Base-by-base conservation (phyloP, 805 yeast species). In the Sungouiella thailandica region DNA sequence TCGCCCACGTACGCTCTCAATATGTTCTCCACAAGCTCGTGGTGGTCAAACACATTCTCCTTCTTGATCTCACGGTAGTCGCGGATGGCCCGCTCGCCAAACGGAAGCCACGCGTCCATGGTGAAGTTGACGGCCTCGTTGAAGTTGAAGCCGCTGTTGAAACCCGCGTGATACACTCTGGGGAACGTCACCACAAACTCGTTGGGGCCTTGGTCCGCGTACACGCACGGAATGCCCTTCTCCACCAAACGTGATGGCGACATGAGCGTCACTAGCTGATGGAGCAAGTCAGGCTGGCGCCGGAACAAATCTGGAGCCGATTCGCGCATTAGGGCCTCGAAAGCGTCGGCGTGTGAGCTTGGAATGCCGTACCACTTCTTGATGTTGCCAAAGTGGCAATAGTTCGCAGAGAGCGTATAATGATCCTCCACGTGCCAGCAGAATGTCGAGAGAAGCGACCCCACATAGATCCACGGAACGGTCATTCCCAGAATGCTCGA, bases 381-480 rank as follows among this genome's bases (percentile, higher is more conserved):
- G 5, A 90, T 80, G 10, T 82, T 80, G 1, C 97, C 97, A 42
- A 74, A 69, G 53, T 89, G 96, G 55, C 94, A 94, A 55, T 89
- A 89, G 55, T 90, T 90, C 4, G 94, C 89, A 32, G 95, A 83
- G 40, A 86, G 68, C 0, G 96, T 85, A 53, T 84, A 87, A 53
- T 90, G 97, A 57, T 89, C 97, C 51, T 89, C 97, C 38, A 84
- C 82, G 56, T 90, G 97, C 96, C 97, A 90, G 58, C 97, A 89
- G 53, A 90, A 90, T 1, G 97, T 86, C 2, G 95, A 83, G 49
- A 87, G 78, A 31, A 86, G 68, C 32, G 94, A 85, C 0, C 97
- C 97, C 11, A 89, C 77, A 50, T 89, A 89, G 3, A 88, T 72
- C 97, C 97, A 89, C 0, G 97, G 97, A 13, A 84, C 74, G 0